phyloP scores from a whole-genome alignment of 2,329 filamentous ascomycete species.

The Ceratocystis colombiana region DNA sequence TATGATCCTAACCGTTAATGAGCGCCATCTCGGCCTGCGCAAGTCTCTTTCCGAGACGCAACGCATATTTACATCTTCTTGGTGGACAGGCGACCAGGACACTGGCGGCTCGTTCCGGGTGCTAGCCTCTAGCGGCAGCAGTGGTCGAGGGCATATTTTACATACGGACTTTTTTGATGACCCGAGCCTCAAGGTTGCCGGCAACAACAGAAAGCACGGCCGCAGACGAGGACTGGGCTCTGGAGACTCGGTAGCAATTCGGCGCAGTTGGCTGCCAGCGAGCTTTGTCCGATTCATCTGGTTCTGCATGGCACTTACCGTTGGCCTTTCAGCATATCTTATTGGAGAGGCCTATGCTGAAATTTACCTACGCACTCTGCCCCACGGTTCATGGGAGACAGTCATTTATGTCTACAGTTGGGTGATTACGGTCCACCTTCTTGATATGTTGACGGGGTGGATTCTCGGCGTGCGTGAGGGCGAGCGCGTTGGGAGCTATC shows the following conservation, averaged over 20 bases:
- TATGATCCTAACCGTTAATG: conserved; percentile 51
- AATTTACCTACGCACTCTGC: conserved; percentile 56
- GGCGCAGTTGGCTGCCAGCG: conserved; percentile 50
- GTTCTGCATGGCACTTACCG: conserved; percentile 55
- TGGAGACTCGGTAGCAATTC: conserved; percentile 34
- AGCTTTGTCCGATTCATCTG: conserved; percentile 60
- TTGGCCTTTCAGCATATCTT: conserved; percentile 55
- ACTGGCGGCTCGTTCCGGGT: conserved; percentile 37
- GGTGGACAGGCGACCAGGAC: conserved; percentile 53
- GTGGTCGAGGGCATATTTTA: conserved; percentile 33
- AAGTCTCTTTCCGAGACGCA: conserved; percentile 56
- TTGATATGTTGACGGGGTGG: conserved; percentile 56
- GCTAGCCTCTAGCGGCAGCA: conserved; percentile 20
- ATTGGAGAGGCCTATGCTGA: conserved; percentile 60
- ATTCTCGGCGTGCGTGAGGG: conserved; percentile 56
- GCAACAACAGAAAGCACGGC: neutral
- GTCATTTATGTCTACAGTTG: conserved; percentile 61
- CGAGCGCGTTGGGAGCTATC: conserved; percentile 58
- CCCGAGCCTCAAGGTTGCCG: conserved; percentile 26
- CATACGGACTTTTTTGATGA: conserved; percentile 24
- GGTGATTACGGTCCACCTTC: conserved; percentile 55
- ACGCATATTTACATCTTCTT: conserved; percentile 55
- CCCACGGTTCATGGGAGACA: conserved; percentile 56
- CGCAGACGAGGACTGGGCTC: conserved; percentile 21
- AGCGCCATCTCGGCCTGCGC: conserved; percentile 52